Evolutionary conservation across 768 basidiomycete genomes (phyloP).

Genomic region (Lentinula guzmanii): DNA sequence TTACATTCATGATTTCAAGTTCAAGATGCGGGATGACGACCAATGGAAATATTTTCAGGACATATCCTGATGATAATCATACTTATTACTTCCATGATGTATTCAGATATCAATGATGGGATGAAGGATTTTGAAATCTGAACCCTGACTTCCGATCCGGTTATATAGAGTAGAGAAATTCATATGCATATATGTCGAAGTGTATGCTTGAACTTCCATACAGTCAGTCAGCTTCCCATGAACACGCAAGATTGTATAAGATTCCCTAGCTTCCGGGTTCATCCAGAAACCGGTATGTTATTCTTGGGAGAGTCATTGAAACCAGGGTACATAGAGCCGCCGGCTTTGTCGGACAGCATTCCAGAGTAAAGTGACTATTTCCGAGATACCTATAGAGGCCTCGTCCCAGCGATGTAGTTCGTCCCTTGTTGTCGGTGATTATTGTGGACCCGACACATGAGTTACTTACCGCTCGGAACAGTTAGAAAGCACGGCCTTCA

Average conservation of each 20-base stretch:
- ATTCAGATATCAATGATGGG: not conserved
- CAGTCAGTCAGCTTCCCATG: no score
- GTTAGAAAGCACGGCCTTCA: no score
- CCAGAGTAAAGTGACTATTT: no score
- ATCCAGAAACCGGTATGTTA: no score
- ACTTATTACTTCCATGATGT: no score
- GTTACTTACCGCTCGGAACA: not conserved
- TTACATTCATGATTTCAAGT: not conserved
- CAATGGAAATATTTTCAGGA: not conserved
- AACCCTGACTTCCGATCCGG: not conserved
- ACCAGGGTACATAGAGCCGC: no score
- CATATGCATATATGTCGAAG: not conserved
- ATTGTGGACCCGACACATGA: not conserved
- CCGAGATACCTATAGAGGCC: no score
- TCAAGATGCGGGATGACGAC: not conserved
- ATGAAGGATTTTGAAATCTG: not conserved
- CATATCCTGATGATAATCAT: not conserved
- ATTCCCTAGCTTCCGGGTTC: no score
- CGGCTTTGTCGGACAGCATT: no score
- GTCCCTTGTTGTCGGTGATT: not conserved
- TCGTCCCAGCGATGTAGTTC: not conserved
- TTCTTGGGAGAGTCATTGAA: no score
- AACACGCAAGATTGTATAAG: no score
- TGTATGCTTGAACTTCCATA: not conserved
- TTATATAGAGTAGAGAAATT: not conserved